Percentiles rank a stretch among this genome's conserved stretches.
These are phyloP conservation scores for Umbelopsis sp. DNA, from an alignment of 192 early-diverging fungal species.

Conservation along the genomic window DNA sequence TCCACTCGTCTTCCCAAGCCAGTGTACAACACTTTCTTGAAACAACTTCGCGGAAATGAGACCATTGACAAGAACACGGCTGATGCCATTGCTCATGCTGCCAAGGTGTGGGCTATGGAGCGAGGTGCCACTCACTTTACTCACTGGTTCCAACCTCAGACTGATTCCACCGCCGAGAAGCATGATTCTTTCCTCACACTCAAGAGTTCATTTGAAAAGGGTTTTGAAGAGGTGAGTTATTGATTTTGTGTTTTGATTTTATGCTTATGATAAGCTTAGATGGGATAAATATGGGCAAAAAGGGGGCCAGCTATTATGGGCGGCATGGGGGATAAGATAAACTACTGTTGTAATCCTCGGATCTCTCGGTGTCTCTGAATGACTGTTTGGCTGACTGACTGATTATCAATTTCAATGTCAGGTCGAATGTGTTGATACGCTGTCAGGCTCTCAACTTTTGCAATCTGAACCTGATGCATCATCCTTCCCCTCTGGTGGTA, in stretches of 20 bases:
- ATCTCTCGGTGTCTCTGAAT: neutral
- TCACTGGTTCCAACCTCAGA: slow-evolving; percentile 99
- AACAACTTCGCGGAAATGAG: slow-evolving; percentile 91
- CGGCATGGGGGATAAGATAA: too few relatives aligned
- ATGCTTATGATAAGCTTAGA: too few relatives aligned
- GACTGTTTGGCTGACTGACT: slow-evolving; percentile 1
- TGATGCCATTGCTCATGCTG: slow-evolving; percentile 97
- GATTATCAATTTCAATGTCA: slow-evolving; percentile 27
- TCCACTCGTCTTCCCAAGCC: slow-evolving; percentile 92
- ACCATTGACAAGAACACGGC: slow-evolving; percentile 91
- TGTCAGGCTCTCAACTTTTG: slow-evolving; percentile 95
- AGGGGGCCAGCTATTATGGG: too few relatives aligned
- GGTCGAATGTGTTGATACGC: slow-evolving; percentile 83
- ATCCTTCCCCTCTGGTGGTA: slow-evolving; percentile 97
- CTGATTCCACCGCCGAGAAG: slow-evolving; percentile 97
- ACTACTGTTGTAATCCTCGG: too few relatives aligned
- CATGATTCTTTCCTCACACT: slow-evolving; percentile 97
- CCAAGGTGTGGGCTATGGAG: slow-evolving; percentile 96
- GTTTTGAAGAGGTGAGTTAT: slow-evolving; percentile 76
- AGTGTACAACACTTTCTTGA: slow-evolving; percentile 86
- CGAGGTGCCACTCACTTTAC: slow-evolving; percentile 97
- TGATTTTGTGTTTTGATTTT: neutral
- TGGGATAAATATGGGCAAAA: too few relatives aligned
- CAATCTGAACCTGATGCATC: slow-evolving; percentile 99
- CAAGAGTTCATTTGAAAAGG: slow-evolving; percentile 77